Evolutionary conservation across 2,329 filamentous ascomycete species (phyloP).

Genomic region (Colletotrichum agaves): DNA sequence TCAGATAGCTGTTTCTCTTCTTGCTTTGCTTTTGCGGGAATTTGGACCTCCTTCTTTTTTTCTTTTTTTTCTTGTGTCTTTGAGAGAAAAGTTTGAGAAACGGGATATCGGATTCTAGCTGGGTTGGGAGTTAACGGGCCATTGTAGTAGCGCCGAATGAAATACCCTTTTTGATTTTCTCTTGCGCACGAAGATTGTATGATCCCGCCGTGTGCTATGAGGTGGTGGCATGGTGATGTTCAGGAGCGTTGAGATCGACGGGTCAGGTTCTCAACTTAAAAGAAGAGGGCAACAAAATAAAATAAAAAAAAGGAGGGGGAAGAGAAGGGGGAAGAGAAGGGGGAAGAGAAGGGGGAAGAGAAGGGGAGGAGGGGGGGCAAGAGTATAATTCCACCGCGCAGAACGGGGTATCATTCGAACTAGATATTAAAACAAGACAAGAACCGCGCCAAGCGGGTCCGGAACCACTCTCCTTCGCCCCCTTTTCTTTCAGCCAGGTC

Average conservation of each 20-base stretch:
- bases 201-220: too few species aligned
- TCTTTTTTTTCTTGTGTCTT: too few species aligned
- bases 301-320: too few species aligned
- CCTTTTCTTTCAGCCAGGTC: background rate
- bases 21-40: background rate
- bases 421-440: slow-evolving; percentile 19
- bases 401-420: slow-evolving; percentile 33
- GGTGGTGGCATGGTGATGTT: too few species aligned
- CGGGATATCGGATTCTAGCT: slow-evolving; percentile 1
- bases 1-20: background rate
- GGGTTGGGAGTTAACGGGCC: background rate
- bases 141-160: slow-evolving; percentile 1
- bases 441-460: background rate
- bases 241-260: too few species aligned
- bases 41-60: too few species aligned
- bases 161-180: background rate
- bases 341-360: too few species aligned
- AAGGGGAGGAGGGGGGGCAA: too few species aligned
- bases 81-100: too few species aligned
- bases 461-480: background rate
- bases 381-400: slow-evolving; percentile 17
- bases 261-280: background rate
- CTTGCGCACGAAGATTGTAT: background rate
- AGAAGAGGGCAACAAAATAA: background rate
- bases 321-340: too few species aligned